These are phyloP conservation scores for Carallia pectinifolia DNA, from an alignment of 345 rosid genomes.

Conservation along the genomic window DNA sequence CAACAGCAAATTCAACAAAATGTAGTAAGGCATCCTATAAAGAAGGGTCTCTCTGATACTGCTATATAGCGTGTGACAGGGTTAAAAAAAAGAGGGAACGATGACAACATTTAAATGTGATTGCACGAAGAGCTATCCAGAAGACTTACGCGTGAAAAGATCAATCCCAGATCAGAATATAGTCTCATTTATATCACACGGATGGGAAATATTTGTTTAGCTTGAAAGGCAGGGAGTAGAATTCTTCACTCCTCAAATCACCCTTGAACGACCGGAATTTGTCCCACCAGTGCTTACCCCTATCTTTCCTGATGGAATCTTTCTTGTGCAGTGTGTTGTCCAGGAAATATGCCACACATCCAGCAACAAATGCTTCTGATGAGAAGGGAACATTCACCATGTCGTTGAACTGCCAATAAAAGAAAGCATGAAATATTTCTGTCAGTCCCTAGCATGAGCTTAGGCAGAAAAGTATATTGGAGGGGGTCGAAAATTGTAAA, in stretches of 20 bases:
- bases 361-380: slow-evolving; percentile 88
- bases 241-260: slow-evolving; percentile 76
- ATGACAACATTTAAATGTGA: slow-evolving; percentile 4
- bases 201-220: slow-evolving; percentile 92
- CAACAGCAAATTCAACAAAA: slow-evolving; percentile 5
- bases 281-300: slow-evolving; percentile 98
- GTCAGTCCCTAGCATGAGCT: not conserved
- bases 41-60: slow-evolving; percentile 8
- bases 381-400: slow-evolving; percentile 88
- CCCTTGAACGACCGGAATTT: slow-evolving; percentile 64
- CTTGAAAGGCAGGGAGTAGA: slow-evolving; percentile 88
- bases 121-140: slow-evolving; percentile 3
- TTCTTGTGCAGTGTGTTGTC: slow-evolving; percentile 68
- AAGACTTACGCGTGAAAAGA: not conserved
- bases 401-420: slow-evolving; percentile 74
- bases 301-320: slow-evolving; percentile 66
- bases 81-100: not conserved
- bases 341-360: slow-evolving; percentile 68
- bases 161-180: not conserved
- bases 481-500: not conserved
- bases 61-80: slow-evolving; percentile 15
- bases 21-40: not conserved
- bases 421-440: not conserved
- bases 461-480: not conserved
- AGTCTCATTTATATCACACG: slow-evolving; percentile 33